Base-by-base conservation (phyloP, 257 asterid genomes). In the Jacaranda mimosifolia region DNA sequence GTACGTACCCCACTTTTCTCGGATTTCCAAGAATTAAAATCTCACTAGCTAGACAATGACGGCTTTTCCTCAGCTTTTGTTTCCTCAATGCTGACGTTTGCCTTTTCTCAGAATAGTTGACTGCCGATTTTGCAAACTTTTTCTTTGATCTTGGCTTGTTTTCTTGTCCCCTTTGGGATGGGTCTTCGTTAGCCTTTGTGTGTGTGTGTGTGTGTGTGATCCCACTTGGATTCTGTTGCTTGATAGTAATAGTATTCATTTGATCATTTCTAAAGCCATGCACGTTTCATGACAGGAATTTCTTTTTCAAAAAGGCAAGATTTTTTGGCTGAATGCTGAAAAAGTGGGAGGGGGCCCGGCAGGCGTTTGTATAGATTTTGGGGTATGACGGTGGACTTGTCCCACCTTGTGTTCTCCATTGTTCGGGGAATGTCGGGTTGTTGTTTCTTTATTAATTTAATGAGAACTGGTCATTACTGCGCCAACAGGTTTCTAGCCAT, bases 31-130 rank as follows among this genome's bases (percentile, higher is more conserved):
- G 32, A 51, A 53, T 53, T 72, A 21, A 26, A 26, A 10, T 72
- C 68, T 58, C 12, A 40, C 8, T 42, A 5, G 14, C 46, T 48
- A 67, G 75, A 75, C 74, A 66, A 68, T 12, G 52, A 57, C 60
- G 63, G 52, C 67, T 46, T 56, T 68, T 19, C 63, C 46, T 42
- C 69, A 26, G 70, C 46, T 68, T 77, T 67, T 77, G 68, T 52
- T 77, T 77, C 80, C 52, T 76, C 15, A 32, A 67, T n/a, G 69
- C 62, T 67, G 59, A 43, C 32, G 40, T 42, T 45, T 45, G 12
- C 26, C 5, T 19, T 76, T n/a, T 18, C 65, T 53, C 56, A 32
- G 64, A 52, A 51, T 11, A 65, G 32, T 18, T 55, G 26, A 55
- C 35, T 55, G 46, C 74, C 36, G n/a, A 48, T 68, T 69, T 51